A percentile compares a stretch with the other conserved stretches of the same genome.
These are phyloP conservation scores for Daldinia vernicosa DNA, from an alignment of 495 filamentous ascomycete genomes.

Conservation along the genomic window DNA sequence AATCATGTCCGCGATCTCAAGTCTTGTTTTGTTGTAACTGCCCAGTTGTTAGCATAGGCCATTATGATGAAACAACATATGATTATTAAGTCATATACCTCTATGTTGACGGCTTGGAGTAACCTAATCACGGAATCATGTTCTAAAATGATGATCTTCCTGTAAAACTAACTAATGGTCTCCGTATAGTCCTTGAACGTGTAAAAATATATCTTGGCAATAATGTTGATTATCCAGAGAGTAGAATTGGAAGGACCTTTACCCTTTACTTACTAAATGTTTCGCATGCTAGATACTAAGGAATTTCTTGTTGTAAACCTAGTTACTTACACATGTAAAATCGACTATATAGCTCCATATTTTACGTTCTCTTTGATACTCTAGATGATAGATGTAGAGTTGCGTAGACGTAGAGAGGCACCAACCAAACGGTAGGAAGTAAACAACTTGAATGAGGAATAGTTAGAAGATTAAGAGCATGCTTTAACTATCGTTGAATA, in stretches of 20 bases:
- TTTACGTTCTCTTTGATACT: background rate
- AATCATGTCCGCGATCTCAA: background rate
- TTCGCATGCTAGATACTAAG: background rate
- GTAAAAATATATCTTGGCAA: background rate
- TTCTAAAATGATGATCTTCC: background rate
- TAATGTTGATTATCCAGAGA: background rate
- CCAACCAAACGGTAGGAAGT: no score
- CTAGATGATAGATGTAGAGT: background rate
- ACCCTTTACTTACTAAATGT: background rate
- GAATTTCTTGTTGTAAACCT: background rate
- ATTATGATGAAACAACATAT: background rate
- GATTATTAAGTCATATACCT: background rate
- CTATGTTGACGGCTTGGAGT: background rate
- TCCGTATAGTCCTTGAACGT: background rate
- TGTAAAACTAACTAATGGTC: background rate
- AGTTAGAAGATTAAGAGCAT: no score
- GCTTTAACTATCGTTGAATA: no score
- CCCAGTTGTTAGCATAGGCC: background rate
- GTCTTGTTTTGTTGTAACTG: background rate
- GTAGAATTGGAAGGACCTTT: background rate
- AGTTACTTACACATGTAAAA: no score
- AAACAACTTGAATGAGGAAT: no score
- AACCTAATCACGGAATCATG: background rate
- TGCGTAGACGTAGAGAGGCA: no score
- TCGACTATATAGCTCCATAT: background rate